Evolutionary conservation across 2,329 filamentous ascomycete genomes (phyloP), one percentile per base, ranked within the genome.

Genomic region (Neopestalotiopsis sp.): DNA sequence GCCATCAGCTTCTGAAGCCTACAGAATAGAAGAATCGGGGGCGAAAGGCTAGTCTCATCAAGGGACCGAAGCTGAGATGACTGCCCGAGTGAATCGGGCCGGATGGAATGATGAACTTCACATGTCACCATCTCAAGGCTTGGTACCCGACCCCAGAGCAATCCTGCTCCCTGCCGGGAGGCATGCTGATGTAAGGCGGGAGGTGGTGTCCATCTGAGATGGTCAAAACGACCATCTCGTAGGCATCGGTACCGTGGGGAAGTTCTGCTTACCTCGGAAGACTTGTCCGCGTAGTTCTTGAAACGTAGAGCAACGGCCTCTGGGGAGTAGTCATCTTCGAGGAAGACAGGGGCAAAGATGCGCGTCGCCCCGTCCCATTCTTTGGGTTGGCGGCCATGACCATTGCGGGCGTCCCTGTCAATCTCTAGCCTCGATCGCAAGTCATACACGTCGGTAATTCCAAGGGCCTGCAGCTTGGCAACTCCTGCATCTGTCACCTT

Each of bases 311-410:
- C 89, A 6, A 91, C 74, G 17, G 83, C 81, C 70, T 89, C 88
- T 0, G 89, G 89, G 67, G 82, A 80, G 74, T 87, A 89, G 74
- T 87, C 88, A 68, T 80, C 75, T 40, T 88, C 85, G n/a, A 78
- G 77, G 73, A 92, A 92, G 0, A 92, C 89, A 1, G 90, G 88
- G 0, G 83, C 83, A 79, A 90, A 90, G 6, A 86, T 78, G 38
- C 89, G 83, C 65, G 83, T 76, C 65, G 90, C 84, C 14, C 85
- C 85, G 5, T 85, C 83, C 79, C 84, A 86, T 67, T 84, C 81
- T 34, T 82, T 77, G 2, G 85, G 78, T 4, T 82, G 80, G 14
- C 76, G 73, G 6, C 72, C 74, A 28, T 69, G 72, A 71, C 76
- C 75, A 72, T 70, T 72, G 72, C 81, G 74, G 74, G 79, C n/a